Base-by-base conservation (phyloP, 75 land plant species). In the Picea glauca region DNA sequence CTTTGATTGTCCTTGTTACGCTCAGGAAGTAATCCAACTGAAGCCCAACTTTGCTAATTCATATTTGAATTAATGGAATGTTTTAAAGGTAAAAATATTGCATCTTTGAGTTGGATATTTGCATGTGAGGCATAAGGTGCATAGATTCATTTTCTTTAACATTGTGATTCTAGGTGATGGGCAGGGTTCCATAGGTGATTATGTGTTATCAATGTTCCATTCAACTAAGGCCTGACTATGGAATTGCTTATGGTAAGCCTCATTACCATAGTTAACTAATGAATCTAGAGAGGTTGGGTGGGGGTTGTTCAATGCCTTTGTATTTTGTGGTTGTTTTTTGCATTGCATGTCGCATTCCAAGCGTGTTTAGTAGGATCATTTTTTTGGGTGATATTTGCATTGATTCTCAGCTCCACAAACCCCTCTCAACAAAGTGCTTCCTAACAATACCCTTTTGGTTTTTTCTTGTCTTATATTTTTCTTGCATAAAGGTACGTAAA, bases 131-230 rank as follows among this genome's bases (percentile, higher is more conserved):
- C 26, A 26, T 26, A 26, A 26, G 26, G 26, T 26, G 26, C 60
- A 35, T 23, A 62, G 70, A 4, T 21, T 73, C 31, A 43, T 58
- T 64, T 74, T 74, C 31, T 72, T 54, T 83, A 77, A 79, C 77
- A 81, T 76, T 67, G 13, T 50, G 78, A 84, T 83, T 84, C 70
- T 91, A 98, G 99, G 93, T 91, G 13, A 57, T 95, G 79, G 94
- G 98, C 78, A 90, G 88, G 90, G 88, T 86, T 79, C 98, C 91
- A 77, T 98, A 98, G 15, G 98, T 98, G 43, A 95, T 98, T 60
- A 63, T 87, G 62, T 26, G 26, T 26, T 26, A 26, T 26, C 26
- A 26, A 26, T 26, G 26, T 26, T 26, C 26, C 26, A 26, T 98
- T 76, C 98, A 95, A 84, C 70, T 87, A 2, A 86, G 91, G 18